Evolutionary conservation across 805 yeast genomes (phyloP), one percentile per base, ranked within the genome.

Genomic region (Metschnikowia lunata): DNA sequence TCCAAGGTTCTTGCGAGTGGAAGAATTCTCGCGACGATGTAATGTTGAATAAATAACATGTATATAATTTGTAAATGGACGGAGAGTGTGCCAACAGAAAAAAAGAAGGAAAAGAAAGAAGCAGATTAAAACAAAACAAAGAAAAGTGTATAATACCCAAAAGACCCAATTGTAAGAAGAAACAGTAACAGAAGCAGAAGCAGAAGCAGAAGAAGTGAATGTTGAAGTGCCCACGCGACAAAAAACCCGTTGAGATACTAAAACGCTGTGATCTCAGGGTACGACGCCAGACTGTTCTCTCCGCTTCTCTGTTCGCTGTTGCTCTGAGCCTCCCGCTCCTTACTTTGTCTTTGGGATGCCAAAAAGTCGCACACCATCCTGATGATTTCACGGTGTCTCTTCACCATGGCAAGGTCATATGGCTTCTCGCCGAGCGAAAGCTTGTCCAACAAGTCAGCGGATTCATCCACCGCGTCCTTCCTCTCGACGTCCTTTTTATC

Each of bases 1-100:
- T 82, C 81, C 37, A 64, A 78, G 42, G 82, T 91, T 0, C 56
- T 90, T 9, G 97, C 54, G 3, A 45, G 54, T 12, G 57, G 57
- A 7, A 44, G 41, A 12, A 48, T 53, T 9, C 30, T 34, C 11
- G n/a, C 27, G 4, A 38, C 42, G 27, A 30, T 33, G 26, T 33
- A 34, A 33, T 8, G 18, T 12, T 6, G n/a, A 29, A 28, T 5
- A 11, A 14, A 41, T 8, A 42, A 39, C 43, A 35, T 39, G 42
- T 30, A 30, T 43, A 26, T 39, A 35, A 11, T 11, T 4, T 10
- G 31, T 10, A 10, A 4, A 29, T 29, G 6, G 31, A 10, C 11
- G 11, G 31, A 4, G 6, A 12, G n/a, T 11, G n/a, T 6, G 11
- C 31, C n/a, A 29, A 29, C n/a, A 12, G n/a, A 6, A 29, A 10